These are phyloP conservation scores for Cucumis cinereus DNA, from an alignment of 306 rosid species.

Conservation along the genomic window DNA sequence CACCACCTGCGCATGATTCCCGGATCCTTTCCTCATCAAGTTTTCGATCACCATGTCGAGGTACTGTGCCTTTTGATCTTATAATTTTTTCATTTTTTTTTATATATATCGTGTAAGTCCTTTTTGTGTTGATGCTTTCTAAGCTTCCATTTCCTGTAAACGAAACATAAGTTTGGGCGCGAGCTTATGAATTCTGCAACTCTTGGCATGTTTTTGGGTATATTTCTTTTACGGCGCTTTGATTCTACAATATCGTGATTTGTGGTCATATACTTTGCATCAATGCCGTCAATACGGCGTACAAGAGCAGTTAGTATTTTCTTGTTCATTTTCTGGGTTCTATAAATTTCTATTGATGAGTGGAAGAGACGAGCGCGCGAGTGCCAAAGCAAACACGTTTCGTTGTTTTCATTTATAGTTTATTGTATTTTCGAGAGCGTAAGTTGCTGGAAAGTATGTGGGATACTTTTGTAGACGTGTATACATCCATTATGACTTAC, in stretches of 20 bases:
- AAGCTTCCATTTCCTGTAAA: neutral
- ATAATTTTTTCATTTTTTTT: neutral
- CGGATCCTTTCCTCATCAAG: slow-evolving; percentile 8
- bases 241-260: neutral
- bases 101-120: neutral
- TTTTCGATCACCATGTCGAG: slow-evolving; percentile 37
- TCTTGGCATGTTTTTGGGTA: neutral
- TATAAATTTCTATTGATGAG: neutral
- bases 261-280: neutral
- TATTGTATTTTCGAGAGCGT: neutral
- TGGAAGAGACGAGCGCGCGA: neutral
- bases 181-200: neutral
- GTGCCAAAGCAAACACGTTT: neutral
- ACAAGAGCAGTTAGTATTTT: neutral
- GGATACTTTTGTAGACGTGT: neutral
- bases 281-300: neutral
- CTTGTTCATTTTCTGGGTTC: neutral
- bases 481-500: neutral
- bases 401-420: neutral
- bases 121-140: neutral
- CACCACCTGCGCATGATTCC: slow-evolving; percentile 14
- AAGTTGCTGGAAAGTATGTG: too few relatives aligned
- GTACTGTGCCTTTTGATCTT: slow-evolving; percentile 5
- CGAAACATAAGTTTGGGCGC: neutral
- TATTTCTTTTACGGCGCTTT: neutral